A percentile compares a stretch with the other conserved stretches of the same genome.
Conservation (phyloP, 179 eudicot species). For the Beta lomatogona region DNA sequence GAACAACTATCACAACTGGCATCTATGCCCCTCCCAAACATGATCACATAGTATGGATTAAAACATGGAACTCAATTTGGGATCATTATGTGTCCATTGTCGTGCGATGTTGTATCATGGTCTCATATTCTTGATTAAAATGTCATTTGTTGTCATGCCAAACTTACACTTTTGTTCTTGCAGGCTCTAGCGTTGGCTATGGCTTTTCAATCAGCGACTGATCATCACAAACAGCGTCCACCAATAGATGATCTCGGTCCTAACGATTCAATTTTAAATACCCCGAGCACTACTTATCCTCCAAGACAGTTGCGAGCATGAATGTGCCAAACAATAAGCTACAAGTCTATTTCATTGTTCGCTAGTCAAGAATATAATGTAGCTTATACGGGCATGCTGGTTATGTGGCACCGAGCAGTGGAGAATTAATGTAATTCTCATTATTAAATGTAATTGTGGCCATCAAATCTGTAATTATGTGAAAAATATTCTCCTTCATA, state of each 20-base stretch:
- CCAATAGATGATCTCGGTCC: constrained; percentile 75
- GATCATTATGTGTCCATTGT: background rate
- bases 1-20: constrained; percentile 72
- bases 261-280: constrained; percentile 41
- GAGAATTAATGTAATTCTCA: background rate
- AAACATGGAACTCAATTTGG: background rate
- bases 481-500: too few relatives aligned
- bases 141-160: background rate
- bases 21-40: constrained; percentile 81
- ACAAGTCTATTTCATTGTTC: background rate
- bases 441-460: background rate
- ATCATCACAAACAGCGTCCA: constrained; percentile 83
- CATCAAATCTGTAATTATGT: too few relatives aligned
- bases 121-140: background rate
- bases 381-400: background rate
- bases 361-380: background rate
- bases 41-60: constrained; percentile 75
- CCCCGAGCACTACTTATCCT: constrained; percentile 42
- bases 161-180: background rate
- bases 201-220: constrained; percentile 74
- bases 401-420: background rate
- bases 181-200: constrained; percentile 86
- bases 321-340: background rate
- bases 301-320: constrained; percentile 45
- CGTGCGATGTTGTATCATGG: background rate